Base-by-base conservation (phyloP, 495 filamentous ascomycete genomes). In the Neurospora terricola region DNA sequence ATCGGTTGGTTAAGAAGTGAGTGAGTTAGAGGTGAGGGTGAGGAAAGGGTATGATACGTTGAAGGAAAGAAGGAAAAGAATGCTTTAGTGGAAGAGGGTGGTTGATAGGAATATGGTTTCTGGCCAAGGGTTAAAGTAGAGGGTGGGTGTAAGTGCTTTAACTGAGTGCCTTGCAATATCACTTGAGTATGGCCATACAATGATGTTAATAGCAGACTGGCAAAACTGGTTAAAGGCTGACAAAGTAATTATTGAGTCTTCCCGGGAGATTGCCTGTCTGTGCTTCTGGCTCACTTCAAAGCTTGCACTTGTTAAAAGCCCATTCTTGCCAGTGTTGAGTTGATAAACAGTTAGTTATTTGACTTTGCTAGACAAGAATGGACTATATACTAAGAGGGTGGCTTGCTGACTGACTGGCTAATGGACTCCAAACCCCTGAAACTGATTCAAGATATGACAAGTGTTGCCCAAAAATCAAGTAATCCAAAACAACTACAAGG, bases 1-100 rank as follows among this genome's bases (percentile, higher is more conserved):
- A 94, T 81, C 88, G 86, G 80, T 80, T 88, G 69, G 75, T 83
- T 21, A 88, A 84, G 77, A 88, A 86, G 75, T 88, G 34, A 34
- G 4, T 4, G 4, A 34, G 34, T 34, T 5, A 34, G 34, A 5
- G 4, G 4, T 34, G 34, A 34, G 34, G 34, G 34, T 34, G 34
- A 34, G 30, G 30, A 5, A 34, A 34, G 34, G 21, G 18, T 30
- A 23, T 54, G 21, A 54, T 70, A 36, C 0, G 39, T 11, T 8
- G 5, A 34, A 2, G n/a, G 43, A 11, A 48, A 27, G 2, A 18
- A 66, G 14, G 27, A 66, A 34, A 66, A 9, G 14, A 34, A 66
- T 36, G 54, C 5, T 30, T 1, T 4, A 16, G 3, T 30, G 14
- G 54, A 66, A 27, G 23, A 6, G 21, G 21, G 48, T 59, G 48